Percentiles rank a stretch among this genome's conserved stretches.
Conservation (phyloP, 2,329 filamentous ascomycete species). For the Pseudomassariella vexata region DNA sequence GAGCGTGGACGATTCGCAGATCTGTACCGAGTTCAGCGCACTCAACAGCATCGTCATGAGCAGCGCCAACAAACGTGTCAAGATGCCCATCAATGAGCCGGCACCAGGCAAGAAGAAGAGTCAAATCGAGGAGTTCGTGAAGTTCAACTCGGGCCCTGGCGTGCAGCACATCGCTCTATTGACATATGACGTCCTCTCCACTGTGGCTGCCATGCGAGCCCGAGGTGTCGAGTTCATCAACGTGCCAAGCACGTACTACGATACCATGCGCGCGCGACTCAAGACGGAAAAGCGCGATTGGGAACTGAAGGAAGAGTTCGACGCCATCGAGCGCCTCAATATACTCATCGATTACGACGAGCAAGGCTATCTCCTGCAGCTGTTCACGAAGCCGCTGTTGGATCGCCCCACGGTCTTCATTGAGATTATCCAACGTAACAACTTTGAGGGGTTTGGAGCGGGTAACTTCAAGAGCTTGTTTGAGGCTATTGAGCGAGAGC, state of each 20-base stretch:
- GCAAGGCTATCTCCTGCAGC: constrained; percentile 72
- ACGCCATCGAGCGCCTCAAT: constrained; percentile 68
- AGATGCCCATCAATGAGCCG: constrained; percentile 98
- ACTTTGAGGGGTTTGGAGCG: constrained; percentile 87
- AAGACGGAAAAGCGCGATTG: constrained; percentile 55
- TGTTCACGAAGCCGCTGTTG: constrained; percentile 85
- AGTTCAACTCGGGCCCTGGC: constrained; percentile 84
- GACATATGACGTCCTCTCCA: constrained; percentile 71
- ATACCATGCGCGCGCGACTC: constrained; percentile 66
- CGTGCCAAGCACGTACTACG: constrained; percentile 84
- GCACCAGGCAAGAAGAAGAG: constrained; percentile 83
- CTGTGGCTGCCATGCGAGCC: constrained; percentile 74
- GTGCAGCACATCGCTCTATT: constrained; percentile 91
- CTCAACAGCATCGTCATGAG: constrained; percentile 88
- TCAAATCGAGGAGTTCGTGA: constrained; percentile 90
- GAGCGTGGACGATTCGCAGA: constrained; percentile 89
- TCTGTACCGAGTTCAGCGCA: constrained; percentile 88
- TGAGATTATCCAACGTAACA: constrained; percentile 89
- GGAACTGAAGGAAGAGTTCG: constrained; percentile 74
- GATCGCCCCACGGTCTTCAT: constrained; percentile 93
- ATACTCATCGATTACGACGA: constrained; percentile 96
- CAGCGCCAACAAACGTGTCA: constrained; percentile 76
- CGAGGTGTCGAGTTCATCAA: constrained; percentile 89
- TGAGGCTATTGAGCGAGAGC: constrained; percentile 91
- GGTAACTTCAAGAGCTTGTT: constrained; percentile 95